Percentiles rank a stretch among this genome's conserved stretches.
phyloP scores from a whole-genome alignment of 768 basidiomycete genomes.

The Leccinellum luteum region DNA sequence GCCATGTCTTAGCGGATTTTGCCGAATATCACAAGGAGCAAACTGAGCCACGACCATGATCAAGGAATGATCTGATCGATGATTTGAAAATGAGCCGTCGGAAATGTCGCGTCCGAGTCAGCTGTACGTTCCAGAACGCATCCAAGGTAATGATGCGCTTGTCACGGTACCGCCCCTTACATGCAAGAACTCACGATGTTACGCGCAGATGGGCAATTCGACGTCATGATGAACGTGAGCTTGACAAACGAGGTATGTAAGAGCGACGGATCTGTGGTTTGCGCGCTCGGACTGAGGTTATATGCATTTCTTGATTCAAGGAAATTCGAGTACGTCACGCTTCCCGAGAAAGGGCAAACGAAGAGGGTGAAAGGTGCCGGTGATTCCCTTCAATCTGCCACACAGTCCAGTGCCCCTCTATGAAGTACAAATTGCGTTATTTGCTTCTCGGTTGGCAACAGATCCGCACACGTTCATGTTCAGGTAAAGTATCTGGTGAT shows the following conservation, averaged over 20 bases:
- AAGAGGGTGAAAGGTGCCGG: constrained; percentile 4
- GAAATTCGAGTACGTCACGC: constrained; percentile 64
- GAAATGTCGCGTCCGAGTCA: too few species aligned
- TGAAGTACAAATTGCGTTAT: constrained; percentile 1
- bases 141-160: constrained; percentile 56
- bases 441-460: background rate
- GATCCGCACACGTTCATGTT: background rate
- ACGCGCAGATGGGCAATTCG: constrained; percentile 80
- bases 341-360: constrained; percentile 12
- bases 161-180: background rate
- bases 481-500: constrained; percentile 6
- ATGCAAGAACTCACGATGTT: background rate
- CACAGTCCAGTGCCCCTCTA: background rate
- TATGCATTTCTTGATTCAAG: too few species aligned
- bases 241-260: constrained; percentile 78
- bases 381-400: constrained; percentile 3
- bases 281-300: constrained; percentile 27
- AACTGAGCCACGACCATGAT: too few species aligned
- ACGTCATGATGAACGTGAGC: constrained; percentile 93
- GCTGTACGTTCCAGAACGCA: constrained; percentile 69
- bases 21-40: too few species aligned
- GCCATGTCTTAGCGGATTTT: too few species aligned
- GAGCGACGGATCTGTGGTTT: background rate
- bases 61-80: too few species aligned
- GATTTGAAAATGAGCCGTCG: too few species aligned